These are phyloP conservation scores for Termitomyces sp. DNA, from an alignment of 768 basidiomycete species.

Conservation along the genomic window DNA sequence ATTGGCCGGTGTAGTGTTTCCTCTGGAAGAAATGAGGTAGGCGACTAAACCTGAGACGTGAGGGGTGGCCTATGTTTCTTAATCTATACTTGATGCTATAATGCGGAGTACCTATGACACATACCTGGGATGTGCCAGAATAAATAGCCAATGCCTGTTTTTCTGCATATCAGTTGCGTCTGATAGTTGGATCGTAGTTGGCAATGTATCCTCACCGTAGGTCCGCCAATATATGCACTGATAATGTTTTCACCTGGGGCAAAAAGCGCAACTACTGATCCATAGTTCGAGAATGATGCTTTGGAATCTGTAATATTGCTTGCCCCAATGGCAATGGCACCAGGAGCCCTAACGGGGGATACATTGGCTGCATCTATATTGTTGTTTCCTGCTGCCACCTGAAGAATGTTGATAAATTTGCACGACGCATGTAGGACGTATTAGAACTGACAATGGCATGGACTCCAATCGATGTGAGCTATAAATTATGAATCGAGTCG, in stretches of 20 bases:
- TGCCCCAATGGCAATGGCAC: conserved; percentile 8
- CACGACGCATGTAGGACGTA: background rate
- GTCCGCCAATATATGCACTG: conserved; percentile 14
- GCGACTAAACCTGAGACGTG: conserved; percentile 10
- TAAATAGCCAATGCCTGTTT: background rate
- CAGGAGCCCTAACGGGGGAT: conserved; percentile 6
- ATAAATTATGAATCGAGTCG: background rate
- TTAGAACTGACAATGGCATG: background rate
- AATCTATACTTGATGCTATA: background rate
- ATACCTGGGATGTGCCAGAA: conserved; percentile 12
- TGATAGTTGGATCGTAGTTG: too few species aligned
- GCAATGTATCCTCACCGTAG: background rate
- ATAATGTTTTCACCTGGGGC: conserved; percentile 26
- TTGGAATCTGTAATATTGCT: conserved; percentile 21
- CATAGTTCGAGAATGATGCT: conserved; percentile 29
- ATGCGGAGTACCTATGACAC: background rate
- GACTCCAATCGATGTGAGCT: conserved; percentile 1
- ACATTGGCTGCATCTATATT: background rate
- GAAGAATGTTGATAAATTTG: background rate
- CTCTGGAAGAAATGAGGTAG: conserved; percentile 2
- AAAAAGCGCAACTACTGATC: conserved; percentile 25
- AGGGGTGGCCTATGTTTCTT: conserved; percentile 5
- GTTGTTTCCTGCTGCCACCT: conserved; percentile 11
- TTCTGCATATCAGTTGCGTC: background rate
- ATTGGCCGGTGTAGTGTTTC: conserved; percentile 1